Evolutionary conservation across 192 early-diverging fungal species (phyloP), one percentile per base, ranked within the genome.

Genomic region (Podila epigama): DNA sequence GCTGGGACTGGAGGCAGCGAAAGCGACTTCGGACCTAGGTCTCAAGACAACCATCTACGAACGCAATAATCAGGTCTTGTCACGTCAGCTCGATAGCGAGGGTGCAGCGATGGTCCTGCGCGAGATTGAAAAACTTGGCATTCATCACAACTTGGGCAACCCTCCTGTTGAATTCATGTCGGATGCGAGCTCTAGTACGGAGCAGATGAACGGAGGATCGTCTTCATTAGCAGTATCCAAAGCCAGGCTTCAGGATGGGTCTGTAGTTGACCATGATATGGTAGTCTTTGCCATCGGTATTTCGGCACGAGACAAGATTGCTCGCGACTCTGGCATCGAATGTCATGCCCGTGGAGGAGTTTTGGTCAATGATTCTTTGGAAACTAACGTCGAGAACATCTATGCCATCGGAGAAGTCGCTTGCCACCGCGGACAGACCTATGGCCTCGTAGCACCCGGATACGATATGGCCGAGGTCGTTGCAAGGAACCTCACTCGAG

Each of bases 381-480:
- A 68, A 42, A 88, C 89, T 0, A 81, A 51, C 12, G 67, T 41
- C 28, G 39, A 66, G 8, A 62, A 78, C 29, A 67, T 91, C 15
- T 91, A 79, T 72, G 89, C 89, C 27, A 86, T 91, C 61, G 89
- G 89, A 28, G 89, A 91, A 63, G 86, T 83, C 63, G 90, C 84
- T 51, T 69, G 66, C 12, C 79, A 79, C 39, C 66, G 58, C 15
- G 84, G 65, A n/a, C 69, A 70, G 50, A 71, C 70, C 31, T 92
- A 88, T 72, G 89, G 89, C 39, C 65, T 84, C 35, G 86, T 91
- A 4, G 89, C 83, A 15, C 89, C 89, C 15, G 91, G 89, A 55
- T 88, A 90, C 29, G 90, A 92, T 28, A 91, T 91, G 89, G 90
- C 90, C 12, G 87, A 87, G n/a, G 70, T 91, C 20, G 85, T 89